These are phyloP conservation scores for Lepiota venenata DNA, from an alignment of 768 basidiomycete genomes.

Conservation along the genomic window DNA sequence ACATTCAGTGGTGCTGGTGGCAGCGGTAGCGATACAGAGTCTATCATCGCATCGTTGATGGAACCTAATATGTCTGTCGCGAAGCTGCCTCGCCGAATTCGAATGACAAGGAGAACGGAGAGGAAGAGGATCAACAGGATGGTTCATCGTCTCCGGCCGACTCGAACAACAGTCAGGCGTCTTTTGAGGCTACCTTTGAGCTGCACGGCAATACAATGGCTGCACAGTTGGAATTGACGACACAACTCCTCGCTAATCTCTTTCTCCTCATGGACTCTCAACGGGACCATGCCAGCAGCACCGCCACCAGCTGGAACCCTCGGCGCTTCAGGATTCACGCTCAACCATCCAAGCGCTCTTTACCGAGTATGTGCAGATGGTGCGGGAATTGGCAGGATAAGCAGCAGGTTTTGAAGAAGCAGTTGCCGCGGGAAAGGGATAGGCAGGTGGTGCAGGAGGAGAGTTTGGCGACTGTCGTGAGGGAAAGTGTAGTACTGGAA, in stretches of 20 bases:
- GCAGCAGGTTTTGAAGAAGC: no score
- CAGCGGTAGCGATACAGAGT: conserved; percentile 2
- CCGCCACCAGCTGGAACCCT: conserved; percentile 27
- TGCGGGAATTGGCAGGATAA: no score
- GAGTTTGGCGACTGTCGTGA: conserved; percentile 80
- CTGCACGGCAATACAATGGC: conserved; percentile 65
- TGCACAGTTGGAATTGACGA: conserved; percentile 77
- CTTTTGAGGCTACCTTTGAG: conserved; percentile 58
- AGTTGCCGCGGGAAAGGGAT: conserved; percentile 60
- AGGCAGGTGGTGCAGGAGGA: conserved; percentile 83
- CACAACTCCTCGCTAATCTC: conserved; percentile 55
- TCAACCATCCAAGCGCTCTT: conserved; percentile 52
- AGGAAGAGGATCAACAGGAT: conserved; percentile 33
- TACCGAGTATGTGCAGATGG: conserved; percentile 65
- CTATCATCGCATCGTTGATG: background rate
- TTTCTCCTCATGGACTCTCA: conserved; percentile 19
- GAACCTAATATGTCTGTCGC: background rate
- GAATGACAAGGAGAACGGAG: conserved; percentile 23
- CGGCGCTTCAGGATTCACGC: conserved; percentile 61
- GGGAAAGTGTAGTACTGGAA: conserved; percentile 83
- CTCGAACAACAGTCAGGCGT: conserved; percentile 35
- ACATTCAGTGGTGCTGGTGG: no score
- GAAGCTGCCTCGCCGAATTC: conserved; percentile 17
- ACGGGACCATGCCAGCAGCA: background rate
- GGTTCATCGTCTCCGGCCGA: conserved; percentile 43